Evolutionary conservation across 2,329 filamentous ascomycete species (phyloP).

Genomic region (Ascochyta pisi): DNA sequence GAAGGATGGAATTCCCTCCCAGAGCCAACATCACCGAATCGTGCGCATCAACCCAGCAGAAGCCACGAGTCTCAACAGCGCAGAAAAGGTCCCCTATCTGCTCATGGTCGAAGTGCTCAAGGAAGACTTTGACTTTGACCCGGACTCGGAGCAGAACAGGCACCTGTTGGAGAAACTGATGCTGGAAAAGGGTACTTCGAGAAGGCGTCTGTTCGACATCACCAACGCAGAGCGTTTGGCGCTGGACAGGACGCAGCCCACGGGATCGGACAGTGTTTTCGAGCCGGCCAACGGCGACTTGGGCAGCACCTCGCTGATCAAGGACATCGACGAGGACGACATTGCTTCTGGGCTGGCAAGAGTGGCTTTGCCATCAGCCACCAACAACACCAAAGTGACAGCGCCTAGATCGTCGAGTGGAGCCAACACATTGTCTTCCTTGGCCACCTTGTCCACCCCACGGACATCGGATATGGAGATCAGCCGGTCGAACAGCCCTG

Average conservation of each 20-base stretch:
- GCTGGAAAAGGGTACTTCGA: constrained; percentile 67
- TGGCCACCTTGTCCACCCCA: constrained; percentile 69
- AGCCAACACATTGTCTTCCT: constrained; percentile 65
- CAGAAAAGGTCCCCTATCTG: constrained; percentile 83
- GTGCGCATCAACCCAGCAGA: constrained; percentile 84
- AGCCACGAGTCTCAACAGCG: constrained; percentile 84
- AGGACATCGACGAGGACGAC: constrained; percentile 59
- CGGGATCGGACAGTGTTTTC: constrained; percentile 74
- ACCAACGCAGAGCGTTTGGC: constrained; percentile 66
- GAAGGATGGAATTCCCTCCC: constrained; percentile 74
- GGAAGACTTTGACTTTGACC: constrained; percentile 84
- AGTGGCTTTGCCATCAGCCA: constrained; percentile 34
- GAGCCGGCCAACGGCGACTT: constrained; percentile 82
- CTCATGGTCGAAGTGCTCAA: constrained; percentile 83
- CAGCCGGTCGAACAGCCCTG: constrained; percentile 73
- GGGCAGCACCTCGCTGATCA: constrained; percentile 73
- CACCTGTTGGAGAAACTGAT: constrained; percentile 69
- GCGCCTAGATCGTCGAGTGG: constrained; percentile 67
- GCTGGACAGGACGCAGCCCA: constrained; percentile 53
- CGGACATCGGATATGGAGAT: constrained; percentile 72
- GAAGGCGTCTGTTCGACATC: constrained; percentile 60
- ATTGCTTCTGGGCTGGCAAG: constrained; percentile 41
- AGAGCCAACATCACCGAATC: constrained; percentile 81
- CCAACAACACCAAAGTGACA: constrained; percentile 32
- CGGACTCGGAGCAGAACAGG: constrained; percentile 75